Evolutionary conservation across 441 rosid species (phyloP).

Genomic region (Arabidopsis hybrid): DNA sequence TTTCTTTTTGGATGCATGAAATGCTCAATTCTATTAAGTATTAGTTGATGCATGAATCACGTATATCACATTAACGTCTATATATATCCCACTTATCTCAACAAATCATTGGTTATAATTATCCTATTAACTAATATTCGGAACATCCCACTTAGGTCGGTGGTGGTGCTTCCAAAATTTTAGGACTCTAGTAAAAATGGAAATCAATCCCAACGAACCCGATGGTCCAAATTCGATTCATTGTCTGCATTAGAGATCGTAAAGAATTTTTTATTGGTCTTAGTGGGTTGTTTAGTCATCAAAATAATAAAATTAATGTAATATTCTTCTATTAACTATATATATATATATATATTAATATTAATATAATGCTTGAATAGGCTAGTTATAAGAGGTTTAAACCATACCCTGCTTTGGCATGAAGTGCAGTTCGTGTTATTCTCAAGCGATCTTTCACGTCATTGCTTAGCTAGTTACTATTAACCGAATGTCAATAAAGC

Average conservation of each 20-base stretch:
- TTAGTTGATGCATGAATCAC: conserved; percentile 28
- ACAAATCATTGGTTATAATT: conserved; percentile 15
- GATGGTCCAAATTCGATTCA: conserved; percentile 41
- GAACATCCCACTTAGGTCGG: conserved; percentile 36
- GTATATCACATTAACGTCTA: conserved; percentile 7
- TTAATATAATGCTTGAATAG: conserved; percentile 11
- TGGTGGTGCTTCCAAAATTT: conserved; percentile 40
- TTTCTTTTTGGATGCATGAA: neutral
- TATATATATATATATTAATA: conserved; percentile 7
- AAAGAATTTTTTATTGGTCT: conserved; percentile 19
- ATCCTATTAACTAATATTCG: neutral
- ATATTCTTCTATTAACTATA: neutral
- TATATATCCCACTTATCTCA: conserved; percentile 23
- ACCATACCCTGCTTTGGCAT: conserved; percentile 13
- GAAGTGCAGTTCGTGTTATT: conserved; percentile 35
- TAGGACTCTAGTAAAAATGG: conserved; percentile 34
- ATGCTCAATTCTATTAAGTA: neutral
- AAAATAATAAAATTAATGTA: conserved; percentile 10
- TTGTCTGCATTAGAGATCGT: conserved; percentile 21
- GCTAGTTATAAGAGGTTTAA: conserved; percentile 10
- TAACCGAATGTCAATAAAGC: neutral
- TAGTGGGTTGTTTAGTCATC: conserved; percentile 41
- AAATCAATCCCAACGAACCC: conserved; percentile 29
- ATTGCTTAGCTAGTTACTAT: conserved; percentile 25
- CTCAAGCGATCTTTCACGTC: conserved; percentile 20